A percentile compares a stretch with the other conserved stretches of the same genome.
Conservation (phyloP, 2,329 filamentous ascomycete species). For the Helotiales sp. region DNA sequence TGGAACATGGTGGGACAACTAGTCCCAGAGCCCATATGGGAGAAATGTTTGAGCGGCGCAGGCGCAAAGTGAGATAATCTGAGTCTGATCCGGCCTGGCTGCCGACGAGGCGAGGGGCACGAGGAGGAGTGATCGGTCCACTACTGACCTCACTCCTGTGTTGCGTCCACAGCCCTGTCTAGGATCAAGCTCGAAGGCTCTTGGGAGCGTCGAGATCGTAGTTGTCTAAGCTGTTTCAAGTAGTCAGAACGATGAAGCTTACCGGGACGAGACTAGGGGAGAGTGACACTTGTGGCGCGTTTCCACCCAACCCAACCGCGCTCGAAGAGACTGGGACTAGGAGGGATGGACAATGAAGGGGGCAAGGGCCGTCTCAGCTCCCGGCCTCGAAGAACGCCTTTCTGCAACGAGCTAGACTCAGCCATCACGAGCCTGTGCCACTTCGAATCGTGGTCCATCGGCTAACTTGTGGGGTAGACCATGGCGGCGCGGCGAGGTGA, state of each 20-base stretch:
- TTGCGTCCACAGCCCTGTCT: conserved; percentile 1
- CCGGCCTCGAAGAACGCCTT: not conserved
- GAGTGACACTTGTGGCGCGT: conserved; percentile 4
- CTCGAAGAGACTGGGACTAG: too few species aligned
- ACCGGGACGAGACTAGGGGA: not conserved
- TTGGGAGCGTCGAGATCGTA: not conserved
- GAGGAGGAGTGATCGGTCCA: not conserved
- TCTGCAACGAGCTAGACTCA: not conserved
- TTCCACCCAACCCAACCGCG: not conserved
- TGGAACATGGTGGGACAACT: not conserved
- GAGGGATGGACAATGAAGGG: too few species aligned
- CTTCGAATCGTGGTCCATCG: not conserved
- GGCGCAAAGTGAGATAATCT: not conserved
- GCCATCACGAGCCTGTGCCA: too few species aligned
- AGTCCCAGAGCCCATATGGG: not conserved
- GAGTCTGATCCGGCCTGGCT: not conserved
- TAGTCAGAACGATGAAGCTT: not conserved
- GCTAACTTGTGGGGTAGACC: conserved; percentile 29
- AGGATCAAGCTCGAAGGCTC: not conserved
- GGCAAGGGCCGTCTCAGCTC: not conserved
- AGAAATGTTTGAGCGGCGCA: not conserved
- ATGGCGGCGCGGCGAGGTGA: not conserved
- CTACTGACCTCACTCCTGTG: not conserved
- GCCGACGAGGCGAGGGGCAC: not conserved
- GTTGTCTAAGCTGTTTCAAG: too few species aligned